Conservation (phyloP, 176 grass and related monocot species). For the Themeda triandra region DNA sequence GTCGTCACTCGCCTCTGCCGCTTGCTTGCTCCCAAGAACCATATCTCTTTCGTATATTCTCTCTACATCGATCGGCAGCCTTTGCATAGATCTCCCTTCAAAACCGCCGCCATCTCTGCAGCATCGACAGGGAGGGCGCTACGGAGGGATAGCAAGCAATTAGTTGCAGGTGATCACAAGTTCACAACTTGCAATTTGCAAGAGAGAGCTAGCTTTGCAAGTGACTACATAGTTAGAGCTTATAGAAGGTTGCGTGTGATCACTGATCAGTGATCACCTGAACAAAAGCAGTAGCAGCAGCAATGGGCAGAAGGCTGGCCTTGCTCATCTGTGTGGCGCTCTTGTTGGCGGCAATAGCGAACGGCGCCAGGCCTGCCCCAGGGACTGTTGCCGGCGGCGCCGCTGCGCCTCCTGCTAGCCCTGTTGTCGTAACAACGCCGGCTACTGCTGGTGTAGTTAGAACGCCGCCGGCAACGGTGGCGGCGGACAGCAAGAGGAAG, state of each 20-base stretch:
- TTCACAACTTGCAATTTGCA: neutral
- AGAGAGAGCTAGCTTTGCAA: neutral
- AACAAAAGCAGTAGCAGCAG: neutral
- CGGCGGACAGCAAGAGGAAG: constrained; percentile 56
- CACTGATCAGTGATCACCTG: neutral
- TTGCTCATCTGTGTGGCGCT: constrained; percentile 23
- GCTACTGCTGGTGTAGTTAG: neutral
- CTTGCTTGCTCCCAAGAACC: neutral
- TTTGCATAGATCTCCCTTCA: constrained; percentile 2
- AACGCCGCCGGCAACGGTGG: neutral
- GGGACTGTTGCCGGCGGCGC: neutral
- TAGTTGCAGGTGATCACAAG: neutral
- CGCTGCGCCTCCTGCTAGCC: neutral
- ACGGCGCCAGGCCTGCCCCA: constrained; percentile 21
- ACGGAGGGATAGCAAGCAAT: neutral
- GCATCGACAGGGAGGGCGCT: neutral
- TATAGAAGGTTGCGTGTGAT: neutral
- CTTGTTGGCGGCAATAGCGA: constrained; percentile 21
- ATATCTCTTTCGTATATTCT: neutral
- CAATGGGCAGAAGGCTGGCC: neutral
- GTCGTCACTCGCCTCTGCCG: constrained; percentile 8
- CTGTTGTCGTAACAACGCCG: neutral
- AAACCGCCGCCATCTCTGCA: neutral
- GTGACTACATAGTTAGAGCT: neutral
- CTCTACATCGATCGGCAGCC: neutral